These are phyloP conservation scores for Coffea eugenioides DNA, from an alignment of 257 asterid species.

Conservation along the genomic window DNA sequence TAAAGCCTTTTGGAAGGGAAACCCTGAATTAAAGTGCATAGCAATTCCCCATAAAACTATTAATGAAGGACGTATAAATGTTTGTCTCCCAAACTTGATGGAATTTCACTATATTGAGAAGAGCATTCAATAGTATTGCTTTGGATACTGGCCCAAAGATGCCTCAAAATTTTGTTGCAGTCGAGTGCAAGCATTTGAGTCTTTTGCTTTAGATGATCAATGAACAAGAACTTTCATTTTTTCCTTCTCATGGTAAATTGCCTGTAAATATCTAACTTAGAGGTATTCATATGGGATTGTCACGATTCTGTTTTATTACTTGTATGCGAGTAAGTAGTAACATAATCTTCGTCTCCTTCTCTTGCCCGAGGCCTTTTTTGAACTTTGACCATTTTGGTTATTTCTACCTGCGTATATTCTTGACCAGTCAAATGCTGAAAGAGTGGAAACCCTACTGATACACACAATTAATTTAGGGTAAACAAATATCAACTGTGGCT, in stretches of 20 bases:
- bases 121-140: background rate
- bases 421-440: constrained; percentile 25
- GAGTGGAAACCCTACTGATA: background rate
- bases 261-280: background rate
- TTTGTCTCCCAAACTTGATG: background rate
- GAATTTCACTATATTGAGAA: background rate
- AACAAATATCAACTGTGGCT: background rate
- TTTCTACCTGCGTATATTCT: constrained; percentile 3
- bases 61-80: background rate
- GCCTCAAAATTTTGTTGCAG: background rate
- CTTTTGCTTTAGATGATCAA: background rate
- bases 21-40: background rate
- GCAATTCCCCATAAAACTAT: background rate
- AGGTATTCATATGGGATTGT: background rate
- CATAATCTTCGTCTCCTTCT: constrained; percentile 7
- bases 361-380: constrained; percentile 9
- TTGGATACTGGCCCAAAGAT: background rate
- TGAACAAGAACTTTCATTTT: background rate
- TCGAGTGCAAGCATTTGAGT: background rate
- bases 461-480: background rate
- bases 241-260: background rate
- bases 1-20: background rate
- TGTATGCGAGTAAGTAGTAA: background rate
- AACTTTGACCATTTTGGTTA: background rate
- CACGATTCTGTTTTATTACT: background rate